A percentile compares a stretch with the other conserved stretches of the same genome.
phyloP scores from a whole-genome alignment of 768 basidiomycete genomes.

The Kwoniella dendrophila region DNA sequence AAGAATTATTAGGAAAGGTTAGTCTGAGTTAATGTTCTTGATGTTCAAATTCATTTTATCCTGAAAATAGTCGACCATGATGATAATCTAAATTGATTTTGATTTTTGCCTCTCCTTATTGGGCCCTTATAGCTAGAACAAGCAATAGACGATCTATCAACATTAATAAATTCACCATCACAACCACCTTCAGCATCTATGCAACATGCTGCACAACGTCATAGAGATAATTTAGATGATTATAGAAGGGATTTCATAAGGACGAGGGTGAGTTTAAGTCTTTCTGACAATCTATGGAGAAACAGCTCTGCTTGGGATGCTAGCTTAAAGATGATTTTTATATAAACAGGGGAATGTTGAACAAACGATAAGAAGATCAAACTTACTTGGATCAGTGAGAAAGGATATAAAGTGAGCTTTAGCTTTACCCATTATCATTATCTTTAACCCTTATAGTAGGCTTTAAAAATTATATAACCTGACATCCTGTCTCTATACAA shows the following conservation, averaged over 20 bases:
- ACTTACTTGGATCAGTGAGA: slow-evolving; percentile 82
- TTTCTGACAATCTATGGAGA: background rate
- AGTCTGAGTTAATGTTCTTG: slow-evolving; percentile 1
- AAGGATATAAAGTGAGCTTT: slow-evolving; percentile 94
- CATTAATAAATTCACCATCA: slow-evolving; percentile 66
- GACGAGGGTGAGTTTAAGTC: slow-evolving; percentile 68
- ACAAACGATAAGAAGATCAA: slow-evolving; percentile 79
- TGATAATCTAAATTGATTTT: too few species aligned
- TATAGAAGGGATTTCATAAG: slow-evolving; percentile 79
- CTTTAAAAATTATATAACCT: too few species aligned
- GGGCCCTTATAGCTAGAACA: slow-evolving; percentile 68
- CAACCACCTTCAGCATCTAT: slow-evolving; percentile 76
- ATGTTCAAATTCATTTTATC: background rate
- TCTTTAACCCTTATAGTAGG: too few species aligned
- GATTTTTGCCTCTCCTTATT: background rate
- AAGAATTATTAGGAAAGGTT: slow-evolving; percentile 83
- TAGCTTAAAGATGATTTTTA: too few species aligned
- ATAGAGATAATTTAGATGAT: slow-evolving; percentile 85
- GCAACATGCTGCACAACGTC: slow-evolving; percentile 84
- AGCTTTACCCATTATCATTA: too few species aligned
- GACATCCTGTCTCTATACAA: background rate
- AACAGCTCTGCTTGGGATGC: background rate
- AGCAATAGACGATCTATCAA: slow-evolving; percentile 76
- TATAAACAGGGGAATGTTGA: slow-evolving; percentile 70
- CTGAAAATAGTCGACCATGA: too few species aligned